Evolutionary conservation across 1,284 basidiomycete species (phyloP).

Genomic region (Sanghuangporus sanghuang): DNA sequence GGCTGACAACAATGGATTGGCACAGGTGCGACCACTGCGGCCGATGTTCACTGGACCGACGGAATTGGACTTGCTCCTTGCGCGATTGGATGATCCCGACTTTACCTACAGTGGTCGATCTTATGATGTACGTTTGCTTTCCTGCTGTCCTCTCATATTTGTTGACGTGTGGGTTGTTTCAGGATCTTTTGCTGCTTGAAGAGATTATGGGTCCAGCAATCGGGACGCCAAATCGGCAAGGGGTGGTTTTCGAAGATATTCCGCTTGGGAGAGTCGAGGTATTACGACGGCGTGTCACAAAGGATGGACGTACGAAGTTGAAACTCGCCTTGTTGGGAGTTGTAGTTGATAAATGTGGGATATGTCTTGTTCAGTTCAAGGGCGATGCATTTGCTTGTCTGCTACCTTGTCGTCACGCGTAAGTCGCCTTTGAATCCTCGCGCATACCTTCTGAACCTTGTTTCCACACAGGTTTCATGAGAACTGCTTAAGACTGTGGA

Average conservation of each 20-base stretch:
- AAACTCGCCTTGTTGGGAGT: constrained; percentile 72
- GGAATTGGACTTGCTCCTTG: constrained; percentile 11
- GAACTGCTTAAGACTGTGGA: constrained; percentile 13
- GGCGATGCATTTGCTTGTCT: constrained; percentile 52
- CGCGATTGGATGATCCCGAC: constrained; percentile 10
- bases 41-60: constrained; percentile 13
- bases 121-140: constrained; percentile 5
- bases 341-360: constrained; percentile 72
- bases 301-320: constrained; percentile 71
- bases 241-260: background rate
- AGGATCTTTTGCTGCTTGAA: constrained; percentile 12
- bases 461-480: constrained; percentile 17
- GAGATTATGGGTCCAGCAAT: constrained; percentile 15
- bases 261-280: constrained; percentile 55
- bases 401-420: constrained; percentile 69
- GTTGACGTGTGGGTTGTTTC: background rate
- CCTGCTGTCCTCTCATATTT: background rate
- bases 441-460: background rate
- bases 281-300: constrained; percentile 57
- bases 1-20: background rate
- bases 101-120: constrained; percentile 7
- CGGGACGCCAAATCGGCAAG: background rate
- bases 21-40: background rate
- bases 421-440: constrained; percentile 24
- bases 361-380: constrained; percentile 76